Conservation (phyloP, 768 basidiomycete genomes). For the Agaricus sinodeliciosus region DNA sequence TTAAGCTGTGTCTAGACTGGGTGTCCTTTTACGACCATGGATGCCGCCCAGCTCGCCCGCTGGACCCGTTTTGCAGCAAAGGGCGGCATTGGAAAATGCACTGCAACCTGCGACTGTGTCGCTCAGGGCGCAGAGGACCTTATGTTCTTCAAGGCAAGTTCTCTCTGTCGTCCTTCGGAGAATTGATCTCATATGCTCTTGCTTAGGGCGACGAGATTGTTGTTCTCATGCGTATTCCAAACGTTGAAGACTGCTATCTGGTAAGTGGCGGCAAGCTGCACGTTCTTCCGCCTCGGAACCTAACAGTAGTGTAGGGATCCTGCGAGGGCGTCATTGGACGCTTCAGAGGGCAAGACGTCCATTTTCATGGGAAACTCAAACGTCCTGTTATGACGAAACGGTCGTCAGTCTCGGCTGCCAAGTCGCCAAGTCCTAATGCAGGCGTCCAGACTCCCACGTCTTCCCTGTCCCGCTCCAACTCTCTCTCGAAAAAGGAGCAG, state of each 20-base stretch:
- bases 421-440: slow-evolving; percentile 8
- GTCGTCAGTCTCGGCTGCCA: slow-evolving; percentile 29
- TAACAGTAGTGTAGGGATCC: slow-evolving; percentile 48
- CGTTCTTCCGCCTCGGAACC: background rate
- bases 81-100: slow-evolving; percentile 80
- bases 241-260: slow-evolving; percentile 49
- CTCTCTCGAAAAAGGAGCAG: slow-evolving; percentile 5
- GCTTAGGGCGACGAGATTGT: slow-evolving; percentile 71
- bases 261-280: slow-evolving; percentile 26
- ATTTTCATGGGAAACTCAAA: slow-evolving; percentile 70
- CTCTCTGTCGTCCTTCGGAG: background rate
- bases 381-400: slow-evolving; percentile 75
- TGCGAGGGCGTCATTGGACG: slow-evolving; percentile 85
- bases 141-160: slow-evolving; percentile 77
- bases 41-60: slow-evolving; percentile 62
- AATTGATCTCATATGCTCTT: background rate
- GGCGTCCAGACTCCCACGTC: slow-evolving; percentile 2
- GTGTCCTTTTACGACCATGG: slow-evolving; percentile 33
- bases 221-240: slow-evolving; percentile 65
- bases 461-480: background rate
- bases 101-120: slow-evolving; percentile 66
- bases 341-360: slow-evolving; percentile 58
- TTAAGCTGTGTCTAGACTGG: background rate
- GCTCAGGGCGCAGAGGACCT: slow-evolving; percentile 70
- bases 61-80: slow-evolving; percentile 85